These are phyloP conservation scores for Annona squamosa DNA, from an alignment of 164 flowering plant species.

Conservation along the genomic window DNA sequence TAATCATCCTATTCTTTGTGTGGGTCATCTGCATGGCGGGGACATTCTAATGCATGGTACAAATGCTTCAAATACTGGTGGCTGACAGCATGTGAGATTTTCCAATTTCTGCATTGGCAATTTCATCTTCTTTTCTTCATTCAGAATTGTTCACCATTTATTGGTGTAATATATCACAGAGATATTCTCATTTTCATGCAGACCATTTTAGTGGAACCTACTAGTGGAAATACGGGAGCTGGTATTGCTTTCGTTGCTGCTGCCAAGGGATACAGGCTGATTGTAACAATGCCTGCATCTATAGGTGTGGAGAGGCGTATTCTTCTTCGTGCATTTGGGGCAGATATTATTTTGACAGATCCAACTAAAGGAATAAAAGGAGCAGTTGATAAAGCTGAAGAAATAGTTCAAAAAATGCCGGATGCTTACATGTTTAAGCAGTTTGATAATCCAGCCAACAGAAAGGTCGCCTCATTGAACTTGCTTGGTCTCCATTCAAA, in stretches of 20 bases:
- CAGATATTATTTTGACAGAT: slow-evolving; percentile 69
- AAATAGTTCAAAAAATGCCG: slow-evolving; percentile 52
- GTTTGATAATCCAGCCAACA: slow-evolving; percentile 57
- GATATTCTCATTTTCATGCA: slow-evolving; percentile 19
- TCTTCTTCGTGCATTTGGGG: slow-evolving; percentile 81
- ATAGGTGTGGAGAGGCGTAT: slow-evolving; percentile 60
- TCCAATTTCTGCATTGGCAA: neutral
- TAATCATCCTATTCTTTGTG: neutral
- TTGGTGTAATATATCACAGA: neutral
- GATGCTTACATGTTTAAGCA: slow-evolving; percentile 79
- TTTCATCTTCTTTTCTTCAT: neutral
- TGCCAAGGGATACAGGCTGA: slow-evolving; percentile 61
- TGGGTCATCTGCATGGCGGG: neutral
- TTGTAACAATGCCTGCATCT: slow-evolving; percentile 77
- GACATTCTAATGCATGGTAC: neutral
- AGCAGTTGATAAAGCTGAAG: slow-evolving; percentile 74
- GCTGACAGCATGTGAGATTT: neutral
- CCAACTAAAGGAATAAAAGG: slow-evolving; percentile 68
- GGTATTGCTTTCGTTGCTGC: slow-evolving; percentile 86
- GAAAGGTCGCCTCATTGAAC: slow-evolving; percentile 37
- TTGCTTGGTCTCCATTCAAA: neutral
- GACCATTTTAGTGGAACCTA: slow-evolving; percentile 74
- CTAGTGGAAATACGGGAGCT: slow-evolving; percentile 82
- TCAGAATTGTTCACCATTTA: neutral
- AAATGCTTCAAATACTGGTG: neutral